Conservation (phyloP, 2,329 filamentous ascomycete species). For the Fusarium irregulare region DNA sequence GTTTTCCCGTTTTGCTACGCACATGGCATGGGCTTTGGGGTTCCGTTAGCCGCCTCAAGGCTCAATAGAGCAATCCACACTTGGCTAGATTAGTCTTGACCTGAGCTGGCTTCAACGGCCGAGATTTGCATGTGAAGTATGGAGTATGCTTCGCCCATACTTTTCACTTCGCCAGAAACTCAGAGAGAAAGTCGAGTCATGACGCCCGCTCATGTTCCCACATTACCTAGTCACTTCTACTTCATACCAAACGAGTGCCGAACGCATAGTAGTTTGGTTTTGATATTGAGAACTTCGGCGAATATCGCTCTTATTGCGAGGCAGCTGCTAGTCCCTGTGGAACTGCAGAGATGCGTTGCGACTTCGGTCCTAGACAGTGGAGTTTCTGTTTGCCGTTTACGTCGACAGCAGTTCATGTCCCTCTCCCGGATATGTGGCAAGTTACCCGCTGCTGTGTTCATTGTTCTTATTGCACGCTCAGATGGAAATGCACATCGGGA, state of each 20-base stretch:
- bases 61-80: slow-evolving; percentile 19
- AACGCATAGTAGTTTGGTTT: not conserved
- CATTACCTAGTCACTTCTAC: not conserved
- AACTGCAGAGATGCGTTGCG: slow-evolving; percentile 23
- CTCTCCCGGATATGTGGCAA: slow-evolving; percentile 19
- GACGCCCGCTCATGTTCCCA: slow-evolving; percentile 3
- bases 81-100: slow-evolving; percentile 8
- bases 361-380: slow-evolving; percentile 29
- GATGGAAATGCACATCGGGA: slow-evolving; percentile 25
- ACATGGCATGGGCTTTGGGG: slow-evolving; percentile 24
- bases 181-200: slow-evolving; percentile 19
- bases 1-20: slow-evolving; percentile 3
- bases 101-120: slow-evolving; percentile 14
- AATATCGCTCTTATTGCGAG: not conserved
- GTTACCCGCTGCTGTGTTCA: slow-evolving; percentile 11
- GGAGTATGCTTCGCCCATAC: not conserved
- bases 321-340: not conserved
- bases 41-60: slow-evolving; percentile 34
- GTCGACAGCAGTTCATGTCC: slow-evolving; percentile 12
- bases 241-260: not conserved
- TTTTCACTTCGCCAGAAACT: slow-evolving; percentile 1
- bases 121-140: slow-evolving; percentile 2
- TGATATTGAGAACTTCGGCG: not conserved
- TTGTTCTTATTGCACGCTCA: slow-evolving; percentile 7
- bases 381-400: slow-evolving; percentile 4